Percentiles rank a stretch among this genome's conserved stretches.
These are phyloP conservation scores for Fusarium staphyleae DNA, from an alignment of 2,329 filamentous ascomycete genomes.

Conservation along the genomic window DNA sequence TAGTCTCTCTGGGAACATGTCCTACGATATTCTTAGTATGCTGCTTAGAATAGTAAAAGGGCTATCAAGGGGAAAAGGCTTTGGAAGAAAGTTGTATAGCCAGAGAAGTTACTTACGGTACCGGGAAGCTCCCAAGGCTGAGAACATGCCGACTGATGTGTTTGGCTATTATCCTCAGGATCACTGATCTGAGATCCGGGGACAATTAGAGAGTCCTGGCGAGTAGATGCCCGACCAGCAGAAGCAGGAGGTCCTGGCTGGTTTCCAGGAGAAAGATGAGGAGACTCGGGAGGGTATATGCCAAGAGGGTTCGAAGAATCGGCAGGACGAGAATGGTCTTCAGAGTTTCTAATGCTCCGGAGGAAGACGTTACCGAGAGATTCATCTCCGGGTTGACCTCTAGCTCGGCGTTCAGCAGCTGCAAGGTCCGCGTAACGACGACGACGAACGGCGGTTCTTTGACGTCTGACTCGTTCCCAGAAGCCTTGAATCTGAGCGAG, in stretches of 20 bases:
- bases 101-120: constrained; percentile 6
- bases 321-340: neutral
- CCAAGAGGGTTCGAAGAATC: neutral
- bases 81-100: neutral
- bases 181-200: neutral
- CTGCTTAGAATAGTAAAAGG: neutral
- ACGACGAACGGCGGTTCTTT: neutral
- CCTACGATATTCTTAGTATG: neutral
- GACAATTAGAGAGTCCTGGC: neutral
- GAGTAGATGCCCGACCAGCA: neutral
- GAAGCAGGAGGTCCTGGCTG: neutral
- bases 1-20: neutral
- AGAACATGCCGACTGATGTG: neutral
- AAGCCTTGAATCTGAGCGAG: neutral
- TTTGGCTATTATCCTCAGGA: neutral
- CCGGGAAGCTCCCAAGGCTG: constrained; percentile 7
- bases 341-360: neutral
- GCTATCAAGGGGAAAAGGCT: no score
- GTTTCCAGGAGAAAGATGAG: neutral
- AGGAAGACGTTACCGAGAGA: neutral
- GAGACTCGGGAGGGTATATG: neutral
- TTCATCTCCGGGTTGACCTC: no score
- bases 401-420: neutral
- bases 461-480: neutral
- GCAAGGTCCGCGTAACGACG: neutral